These are phyloP conservation scores for Sphagnum tenellum DNA, from an alignment of 225 moss, liverwort and hornwort species.

Conservation along the genomic window DNA sequence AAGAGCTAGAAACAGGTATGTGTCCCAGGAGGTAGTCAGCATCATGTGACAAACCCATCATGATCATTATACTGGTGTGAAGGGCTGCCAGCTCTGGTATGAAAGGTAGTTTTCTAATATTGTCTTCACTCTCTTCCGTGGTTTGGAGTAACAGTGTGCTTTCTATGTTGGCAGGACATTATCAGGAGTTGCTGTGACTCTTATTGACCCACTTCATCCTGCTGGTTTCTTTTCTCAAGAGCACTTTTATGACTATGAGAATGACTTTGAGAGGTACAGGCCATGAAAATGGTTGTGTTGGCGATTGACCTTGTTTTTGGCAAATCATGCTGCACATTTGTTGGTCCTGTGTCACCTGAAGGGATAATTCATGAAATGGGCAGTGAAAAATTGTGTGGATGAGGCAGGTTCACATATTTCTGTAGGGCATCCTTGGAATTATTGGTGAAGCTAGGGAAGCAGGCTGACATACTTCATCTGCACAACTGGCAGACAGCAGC, in stretches of 20 bases:
- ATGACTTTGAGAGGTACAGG: constrained; percentile 62
- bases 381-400: neutral
- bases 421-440: constrained; percentile 62
- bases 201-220: constrained; percentile 56
- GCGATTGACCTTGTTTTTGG: neutral
- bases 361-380: too few species aligned
- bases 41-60: too few species aligned
- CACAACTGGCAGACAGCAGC: constrained; percentile 80
- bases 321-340: neutral
- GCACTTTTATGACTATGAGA: constrained; percentile 38
- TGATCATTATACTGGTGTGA: too few species aligned
- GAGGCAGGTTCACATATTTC: constrained; percentile 61
- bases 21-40: too few species aligned
- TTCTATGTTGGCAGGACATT: constrained; percentile 28
- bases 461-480: constrained; percentile 59
- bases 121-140: too few species aligned
- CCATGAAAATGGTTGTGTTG: constrained; percentile 5
- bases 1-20: too few species aligned
- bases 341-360: too few species aligned
- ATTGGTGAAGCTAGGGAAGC: constrained; percentile 59
- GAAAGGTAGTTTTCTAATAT: too few species aligned
- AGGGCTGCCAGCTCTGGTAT: too few species aligned
- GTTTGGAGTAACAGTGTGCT: neutral
- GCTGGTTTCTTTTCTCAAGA: constrained; percentile 35
- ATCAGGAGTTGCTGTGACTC: constrained; percentile 45